phyloP scores from a whole-genome alignment of 805 yeast species.

The Lipomyces japonicus region DNA sequence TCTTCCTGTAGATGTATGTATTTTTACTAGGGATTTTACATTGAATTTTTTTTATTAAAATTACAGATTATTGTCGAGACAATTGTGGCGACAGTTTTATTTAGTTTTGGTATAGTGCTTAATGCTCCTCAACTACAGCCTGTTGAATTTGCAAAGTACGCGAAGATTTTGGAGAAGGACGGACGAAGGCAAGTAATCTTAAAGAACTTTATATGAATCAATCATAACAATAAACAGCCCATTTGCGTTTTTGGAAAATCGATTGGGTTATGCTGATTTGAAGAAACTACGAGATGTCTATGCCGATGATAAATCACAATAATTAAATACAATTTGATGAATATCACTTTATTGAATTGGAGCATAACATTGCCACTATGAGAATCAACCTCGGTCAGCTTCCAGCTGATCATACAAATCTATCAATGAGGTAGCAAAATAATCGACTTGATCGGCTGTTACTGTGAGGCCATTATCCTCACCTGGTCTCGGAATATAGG shows the following conservation, averaged over 20 bases:
- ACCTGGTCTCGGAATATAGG: constrained; percentile 17
- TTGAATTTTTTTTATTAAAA: no score
- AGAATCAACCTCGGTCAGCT: background rate
- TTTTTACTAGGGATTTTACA: background rate
- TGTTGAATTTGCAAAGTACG: constrained; percentile 21
- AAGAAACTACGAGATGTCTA: constrained; percentile 3
- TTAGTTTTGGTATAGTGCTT: constrained; percentile 21
- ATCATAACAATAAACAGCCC: constrained; percentile 12
- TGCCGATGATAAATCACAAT: background rate
- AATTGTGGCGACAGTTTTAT: constrained; percentile 14
- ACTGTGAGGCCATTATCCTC: constrained; percentile 16
- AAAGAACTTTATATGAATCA: no score
- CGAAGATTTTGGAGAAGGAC: constrained; percentile 19
- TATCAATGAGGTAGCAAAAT: constrained; percentile 6
- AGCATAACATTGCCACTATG: background rate
- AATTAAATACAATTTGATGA: no score
- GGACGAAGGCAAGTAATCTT: constrained; percentile 11
- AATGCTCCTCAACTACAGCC: constrained; percentile 16
- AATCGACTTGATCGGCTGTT: constrained; percentile 16
- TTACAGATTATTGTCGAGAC: constrained; percentile 25
- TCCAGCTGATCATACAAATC: constrained; percentile 16
- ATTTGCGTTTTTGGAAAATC: constrained; percentile 17
- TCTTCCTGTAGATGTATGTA: constrained; percentile 25
- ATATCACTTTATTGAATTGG: background rate
- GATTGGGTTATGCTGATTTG: constrained; percentile 17